Base-by-base conservation (phyloP, 495 filamentous ascomycete species). In the Penicillium taxi region DNA sequence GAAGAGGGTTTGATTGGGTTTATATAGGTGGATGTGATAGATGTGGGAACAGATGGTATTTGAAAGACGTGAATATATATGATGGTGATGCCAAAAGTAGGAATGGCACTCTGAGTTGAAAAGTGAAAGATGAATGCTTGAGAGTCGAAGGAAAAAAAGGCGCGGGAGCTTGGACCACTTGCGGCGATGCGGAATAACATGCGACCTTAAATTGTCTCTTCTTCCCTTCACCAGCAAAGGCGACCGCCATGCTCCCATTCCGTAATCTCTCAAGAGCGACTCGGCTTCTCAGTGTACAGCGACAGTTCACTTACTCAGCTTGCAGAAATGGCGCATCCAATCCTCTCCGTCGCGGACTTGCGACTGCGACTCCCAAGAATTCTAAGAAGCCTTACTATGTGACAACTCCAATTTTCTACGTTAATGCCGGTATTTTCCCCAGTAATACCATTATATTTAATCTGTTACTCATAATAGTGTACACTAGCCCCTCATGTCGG, bases 331-430 rank as follows among this genome's bases (percentile, higher is more conserved):
- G 41, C 7, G 36, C 39, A 12, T 33, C 41, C 6, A 37, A 16
- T 8, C 25, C 44, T 21, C 30, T 48, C 39, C 52, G 45, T 21
- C 61, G 61, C 47, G 49, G 55, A 52, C 40, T 62, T 39, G 61
- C 62, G 35, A 60, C 64, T 16, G n/a, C 39, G 11, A 17, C 34
- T 13, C 24, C 28, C 25, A 26, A 19, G 17, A 46, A 45, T 17
- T 35, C 59, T 35, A 64, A 70, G 45, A 96, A 98, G 67, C 89
- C 93, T 4, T 96, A 81, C 70, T 96, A 96, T 73, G 71, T 96
- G 48, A 96, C 91, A 3, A 88, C 86, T 5, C 91, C 91, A 5
- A 99, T 99, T 32, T 99, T 96, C 70, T 99, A 99, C 55, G 93
- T 96, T 59, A 99, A 99, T 73, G 86, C 89, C 15, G 80, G 88